Evolutionary conservation across 805 yeast species (phyloP), one percentile per base, ranked within the genome.

Genomic region (Priceomyces haplophilus): DNA sequence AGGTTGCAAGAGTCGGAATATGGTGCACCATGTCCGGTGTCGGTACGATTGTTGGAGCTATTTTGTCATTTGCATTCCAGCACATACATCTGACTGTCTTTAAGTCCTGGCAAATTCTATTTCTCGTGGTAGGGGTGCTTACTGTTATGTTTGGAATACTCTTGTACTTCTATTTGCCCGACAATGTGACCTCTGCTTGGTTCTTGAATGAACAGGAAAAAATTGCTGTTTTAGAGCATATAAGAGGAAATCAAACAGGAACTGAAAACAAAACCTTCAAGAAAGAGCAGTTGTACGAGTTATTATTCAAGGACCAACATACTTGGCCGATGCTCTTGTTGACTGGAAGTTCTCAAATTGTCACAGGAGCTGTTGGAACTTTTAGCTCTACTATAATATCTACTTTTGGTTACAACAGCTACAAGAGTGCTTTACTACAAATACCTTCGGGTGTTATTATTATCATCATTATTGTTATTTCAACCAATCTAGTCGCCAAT

Each of bases 91-190:
- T 58, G 8, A 37, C 48, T 3, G 34, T 16, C 21, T 67, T 78
- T 42, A 56, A 67, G 19, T 72, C 82, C n/a, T 80, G 85, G 85
- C 82, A 78, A 57, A 77, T 80, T 37, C 72, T 79, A 61, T 80
- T 78, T 55, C 52, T 80, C 13, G 71, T 77, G 3, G 74, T 80
- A 53, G 86, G 86, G 7, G 38, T 76, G 2, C 53, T 78, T 12
- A 80, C 85, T 3, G 58, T 77, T 2, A 35, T 61, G 1, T 78
- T 77, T 56, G 85, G 85, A 4, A 32, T 73, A 1, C 29, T 64
- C 0, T 69, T 76, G 7, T 61, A 64, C 34, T 52, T 75, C 19
- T 53, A 64, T 21, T 59, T 79, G 34, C 86, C 86, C 1, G 75
- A 78, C 50, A 78, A 73, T 49, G 81, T 65, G 2, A 52, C 58